Evolutionary conservation across 306 rosid species (phyloP).

Genomic region (Prunus kanzakura): DNA sequence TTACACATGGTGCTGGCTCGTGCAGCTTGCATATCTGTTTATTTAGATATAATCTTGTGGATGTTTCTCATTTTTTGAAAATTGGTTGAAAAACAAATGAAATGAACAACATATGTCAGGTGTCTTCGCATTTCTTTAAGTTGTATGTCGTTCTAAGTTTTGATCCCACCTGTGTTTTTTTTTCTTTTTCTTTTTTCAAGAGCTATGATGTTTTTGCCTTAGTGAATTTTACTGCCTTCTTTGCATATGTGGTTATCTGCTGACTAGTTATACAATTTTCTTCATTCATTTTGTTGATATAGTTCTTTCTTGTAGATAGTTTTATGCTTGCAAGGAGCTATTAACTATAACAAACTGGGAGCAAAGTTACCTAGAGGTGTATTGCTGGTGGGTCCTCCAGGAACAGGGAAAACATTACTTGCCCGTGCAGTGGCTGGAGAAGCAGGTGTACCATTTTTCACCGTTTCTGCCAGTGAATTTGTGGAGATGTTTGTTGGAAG

Average conservation of each 20-base stretch:
- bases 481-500: slow-evolving; percentile 96
- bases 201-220: not conserved
- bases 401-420: slow-evolving; percentile 93
- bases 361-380: slow-evolving; percentile 94
- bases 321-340: slow-evolving; percentile 85
- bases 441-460: slow-evolving; percentile 93
- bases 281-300: slow-evolving; percentile 26
- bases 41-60: not conserved
- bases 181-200: not conserved
- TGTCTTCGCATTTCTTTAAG: not conserved
- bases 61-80: not conserved
- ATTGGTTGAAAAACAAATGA: slow-evolving; percentile 5
- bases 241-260: not conserved
- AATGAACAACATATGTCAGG: not conserved
- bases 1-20: not conserved
- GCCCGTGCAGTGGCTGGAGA: slow-evolving; percentile 99
- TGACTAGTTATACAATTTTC: not conserved
- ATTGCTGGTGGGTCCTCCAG: slow-evolving; percentile 91
- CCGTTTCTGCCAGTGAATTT: slow-evolving; percentile 96
- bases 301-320: slow-evolving; percentile 60
- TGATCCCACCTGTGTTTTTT: not conserved
- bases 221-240: not conserved
- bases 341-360: slow-evolving; percentile 80
- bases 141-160: not conserved
- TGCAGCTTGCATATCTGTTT: not conserved